Conservation (phyloP, 2,329 filamentous ascomycete genomes). For the Thelonectria discophora region DNA sequence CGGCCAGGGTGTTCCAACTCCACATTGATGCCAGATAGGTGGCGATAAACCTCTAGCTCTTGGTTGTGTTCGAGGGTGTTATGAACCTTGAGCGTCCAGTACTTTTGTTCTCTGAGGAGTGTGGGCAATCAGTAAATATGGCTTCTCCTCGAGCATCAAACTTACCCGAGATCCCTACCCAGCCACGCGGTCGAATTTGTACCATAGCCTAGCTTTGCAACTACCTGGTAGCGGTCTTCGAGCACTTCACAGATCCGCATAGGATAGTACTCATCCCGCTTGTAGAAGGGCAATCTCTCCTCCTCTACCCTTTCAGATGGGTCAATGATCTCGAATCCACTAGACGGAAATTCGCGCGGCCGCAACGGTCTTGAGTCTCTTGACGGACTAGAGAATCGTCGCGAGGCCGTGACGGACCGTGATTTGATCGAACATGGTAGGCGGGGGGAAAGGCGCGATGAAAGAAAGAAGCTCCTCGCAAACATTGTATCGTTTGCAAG, state of each 20-base stretch:
- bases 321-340: neutral
- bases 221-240: slow-evolving; percentile 46
- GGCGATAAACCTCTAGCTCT: neutral
- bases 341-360: neutral
- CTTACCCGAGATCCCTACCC: slow-evolving; percentile 47
- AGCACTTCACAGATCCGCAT: slow-evolving; percentile 48
- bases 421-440: too few relatives aligned
- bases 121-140: neutral
- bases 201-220: slow-evolving; percentile 56
- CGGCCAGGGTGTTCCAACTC: slow-evolving; percentile 45
- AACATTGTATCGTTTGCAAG: too few relatives aligned
- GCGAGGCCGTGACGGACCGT: too few relatives aligned
- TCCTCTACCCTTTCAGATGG: slow-evolving; percentile 34
- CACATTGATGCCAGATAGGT: slow-evolving; percentile 14
- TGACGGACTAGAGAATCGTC: too few relatives aligned
- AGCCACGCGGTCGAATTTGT: slow-evolving; percentile 54
- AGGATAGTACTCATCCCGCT: slow-evolving; percentile 47
- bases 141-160: too few relatives aligned
- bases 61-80: neutral
- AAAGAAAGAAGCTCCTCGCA: too few relatives aligned
- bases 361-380: neutral
- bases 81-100: neutral
- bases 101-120: neutral
- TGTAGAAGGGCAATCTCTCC: slow-evolving; percentile 40
- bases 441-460: too few relatives aligned